Evolutionary conservation across 1,284 basidiomycete species (phyloP), one percentile per base, ranked within the genome.

Genomic region (Thelephora terrestris): DNA sequence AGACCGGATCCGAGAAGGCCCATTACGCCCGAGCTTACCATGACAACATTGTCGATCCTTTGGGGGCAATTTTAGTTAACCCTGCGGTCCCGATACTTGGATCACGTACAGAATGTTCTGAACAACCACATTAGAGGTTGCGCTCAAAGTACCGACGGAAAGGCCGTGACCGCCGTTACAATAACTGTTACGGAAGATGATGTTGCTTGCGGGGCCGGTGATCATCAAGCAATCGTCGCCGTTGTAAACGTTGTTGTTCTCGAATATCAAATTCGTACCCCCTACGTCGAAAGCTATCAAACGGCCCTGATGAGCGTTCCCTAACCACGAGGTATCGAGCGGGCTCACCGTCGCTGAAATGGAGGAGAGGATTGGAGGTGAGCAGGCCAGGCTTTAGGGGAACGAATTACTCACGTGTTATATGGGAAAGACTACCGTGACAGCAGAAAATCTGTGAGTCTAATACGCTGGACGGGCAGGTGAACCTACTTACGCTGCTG

Each of bases 181-280:
- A 52, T 73, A 75, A 3, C 65, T 59, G 48, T 78, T 65, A 45
- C 71, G 67, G 64, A 79, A 79, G 47, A 67, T 64, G 35, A 82
- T 75, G 52, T 79, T 75, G 53, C 70, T 73, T 2, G 76, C 73
- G 6, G 77, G 77, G 55, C 63, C 76, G 1, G 74, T 72, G 36
- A 81, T 75, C 0, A 78, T 76, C 25, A 81, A 54, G 44, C 78
- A 81, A 57, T 81, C 79, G 51, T 81, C 79, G 0, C 78, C 78
- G 48, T 80, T 81, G 43, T 70, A 64, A 43, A 81, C 64, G 50
- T 71, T 58, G 50, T 80, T 81, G 53, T 74, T 65, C 56, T 80
- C 76, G 53, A 81, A 78, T 1, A 79, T 58, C 49, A 80, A 56
- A 54, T 81, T 71, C 1, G 67, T 71, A 4, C 79, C 78, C 25